Conservation (phyloP, 176 grass and related monocot species). For the Hyparrhenia diplandra region DNA sequence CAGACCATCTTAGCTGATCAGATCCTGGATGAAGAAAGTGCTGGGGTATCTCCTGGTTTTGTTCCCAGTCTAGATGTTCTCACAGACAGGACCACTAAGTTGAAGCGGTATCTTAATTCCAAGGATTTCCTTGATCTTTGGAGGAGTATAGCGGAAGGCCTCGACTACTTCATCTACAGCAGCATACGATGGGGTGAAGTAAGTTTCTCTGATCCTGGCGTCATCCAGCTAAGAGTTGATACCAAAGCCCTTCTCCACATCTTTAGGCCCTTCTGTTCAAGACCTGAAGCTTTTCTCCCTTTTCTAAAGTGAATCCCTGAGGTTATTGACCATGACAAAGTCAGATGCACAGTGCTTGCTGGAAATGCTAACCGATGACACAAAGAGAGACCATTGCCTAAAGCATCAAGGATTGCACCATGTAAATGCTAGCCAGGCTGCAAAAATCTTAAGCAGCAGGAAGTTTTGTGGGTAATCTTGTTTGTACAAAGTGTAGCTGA, state of each 20-base stretch:
- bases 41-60: conserved; percentile 55
- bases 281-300: conserved; percentile 73
- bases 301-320: conserved; percentile 61
- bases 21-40: conserved; percentile 53
- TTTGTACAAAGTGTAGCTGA: neutral
- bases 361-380: conserved; percentile 43
- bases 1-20: conserved; percentile 6
- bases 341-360: conserved; percentile 48
- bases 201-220: conserved; percentile 47
- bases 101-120: conserved; percentile 70
- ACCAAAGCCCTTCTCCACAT: conserved; percentile 56
- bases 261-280: conserved; percentile 73
- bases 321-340: conserved; percentile 48
- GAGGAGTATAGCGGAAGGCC: conserved; percentile 87
- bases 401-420: conserved; percentile 50
- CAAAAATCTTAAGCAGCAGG: conserved; percentile 59
- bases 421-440: conserved; percentile 56
- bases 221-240: conserved; percentile 62
- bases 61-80: conserved; percentile 59
- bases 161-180: conserved; percentile 75
- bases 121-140: conserved; percentile 96
- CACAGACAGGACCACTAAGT: conserved; percentile 46
- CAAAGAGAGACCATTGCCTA: conserved; percentile 27
- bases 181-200: conserved; percentile 59
- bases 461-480: conserved; percentile 20